These are phyloP conservation scores for Coprinopsis strossmayeri DNA, from an alignment of 768 basidiomycete genomes.

Conservation along the genomic window DNA sequence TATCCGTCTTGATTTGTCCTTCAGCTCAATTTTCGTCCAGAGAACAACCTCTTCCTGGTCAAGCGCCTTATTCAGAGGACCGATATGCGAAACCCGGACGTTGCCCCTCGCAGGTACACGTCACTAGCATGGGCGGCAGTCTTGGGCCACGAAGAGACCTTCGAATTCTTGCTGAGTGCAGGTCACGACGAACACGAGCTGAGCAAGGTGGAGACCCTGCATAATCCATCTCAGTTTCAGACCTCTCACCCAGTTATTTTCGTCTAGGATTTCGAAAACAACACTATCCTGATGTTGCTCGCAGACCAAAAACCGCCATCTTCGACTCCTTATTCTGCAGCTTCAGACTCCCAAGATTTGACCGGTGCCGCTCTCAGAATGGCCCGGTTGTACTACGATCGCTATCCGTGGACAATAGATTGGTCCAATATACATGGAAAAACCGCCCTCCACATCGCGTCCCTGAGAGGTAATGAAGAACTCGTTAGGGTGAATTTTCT, in stretches of 20 bases:
- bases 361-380: slow-evolving; percentile 75
- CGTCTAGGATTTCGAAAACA: slow-evolving; percentile 91
- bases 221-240: background rate
- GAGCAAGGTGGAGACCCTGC: slow-evolving; percentile 59
- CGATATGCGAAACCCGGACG: slow-evolving; percentile 89
- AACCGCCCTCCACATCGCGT: slow-evolving; percentile 84
- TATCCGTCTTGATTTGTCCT: background rate
- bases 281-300: slow-evolving; percentile 90
- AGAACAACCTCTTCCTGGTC: slow-evolving; percentile 92
- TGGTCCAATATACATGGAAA: slow-evolving; percentile 91
- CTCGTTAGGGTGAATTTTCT: slow-evolving; percentile 65
- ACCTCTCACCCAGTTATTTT: too few species aligned
- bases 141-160: slow-evolving; percentile 85
- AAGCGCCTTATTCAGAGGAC: slow-evolving; percentile 79
- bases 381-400: slow-evolving; percentile 82
- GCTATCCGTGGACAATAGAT: slow-evolving; percentile 81
- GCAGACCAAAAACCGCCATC: slow-evolving; percentile 66
- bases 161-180: slow-evolving; percentile 78
- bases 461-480: slow-evolving; percentile 84
- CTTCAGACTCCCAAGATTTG: slow-evolving; percentile 49
- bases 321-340: slow-evolving; percentile 38
- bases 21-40: slow-evolving; percentile 33
- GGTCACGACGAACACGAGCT: slow-evolving; percentile 94
- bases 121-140: slow-evolving; percentile 90
- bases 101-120: slow-evolving; percentile 67